Base-by-base conservation (phyloP, 2,329 filamentous ascomycete species). In the Epichloe sylvatica region DNA sequence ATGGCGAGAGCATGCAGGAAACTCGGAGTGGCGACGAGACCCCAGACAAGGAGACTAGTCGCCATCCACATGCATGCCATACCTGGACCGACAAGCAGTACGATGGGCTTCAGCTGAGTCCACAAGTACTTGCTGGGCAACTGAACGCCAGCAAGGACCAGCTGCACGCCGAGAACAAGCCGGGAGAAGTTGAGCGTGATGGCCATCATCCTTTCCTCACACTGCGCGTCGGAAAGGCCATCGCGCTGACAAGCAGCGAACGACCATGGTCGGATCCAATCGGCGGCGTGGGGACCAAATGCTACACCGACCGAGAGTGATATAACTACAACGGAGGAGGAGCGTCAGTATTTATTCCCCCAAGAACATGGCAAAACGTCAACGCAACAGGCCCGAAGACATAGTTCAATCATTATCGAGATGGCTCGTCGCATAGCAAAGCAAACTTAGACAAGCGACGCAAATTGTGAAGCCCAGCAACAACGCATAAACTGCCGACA, bases 1-100 rank as follows among this genome's bases (percentile, higher is more conserved):
- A 94, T 72, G 15, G 82, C 84, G 11, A 95, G 72, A 0, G 90
- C 85, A 56, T 92, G 84, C 2, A 95, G 71, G 55, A 92, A 86
- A 33, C 71, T 72, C 15, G 91, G 70, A 46, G 80, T 69, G 0
- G 86, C 86, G 2, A 90, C 79, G 53, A 95, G 66, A 0, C 67
- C 84, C 80, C 83, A 95, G 42, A 95, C 72, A 3, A 95, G 64
- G 1, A 92, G 68, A 56, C 83, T 86, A n/a, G 85, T 92, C 21
- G 74, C 69, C 9, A 94, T 57, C 90, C 90, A 95, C 89, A 95
- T 95, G 53, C 71, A 69, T 1, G 78, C 78, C 89, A 95, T 94
- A 39, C 85, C 81, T 0, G 88, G 90, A 0, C 88, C 88, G 6
- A 95, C 76, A 17, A 95, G 75, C 11, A 91, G 67, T 1, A 77